Evolutionary conservation across 2,329 filamentous ascomycete genomes (phyloP).

Genomic region (Ceratocystis cubensis): DNA sequence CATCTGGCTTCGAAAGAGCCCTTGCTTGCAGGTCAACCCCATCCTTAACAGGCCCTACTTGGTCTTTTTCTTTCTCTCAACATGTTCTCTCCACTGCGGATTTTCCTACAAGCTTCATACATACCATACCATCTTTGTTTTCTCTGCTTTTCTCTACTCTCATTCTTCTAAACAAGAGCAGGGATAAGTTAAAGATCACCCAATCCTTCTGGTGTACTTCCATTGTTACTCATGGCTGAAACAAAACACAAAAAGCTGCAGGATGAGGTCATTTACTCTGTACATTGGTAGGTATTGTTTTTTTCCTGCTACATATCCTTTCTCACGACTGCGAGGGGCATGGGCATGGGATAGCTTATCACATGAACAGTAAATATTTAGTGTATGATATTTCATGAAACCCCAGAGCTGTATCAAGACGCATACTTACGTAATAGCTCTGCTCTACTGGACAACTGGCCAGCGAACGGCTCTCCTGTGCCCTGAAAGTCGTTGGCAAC

Average conservation of each 20-base stretch:
- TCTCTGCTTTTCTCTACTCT: neutral
- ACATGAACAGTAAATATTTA: no score
- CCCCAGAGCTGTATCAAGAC: no score
- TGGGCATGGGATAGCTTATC: no score
- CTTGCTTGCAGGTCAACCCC: neutral
- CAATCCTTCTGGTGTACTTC: neutral
- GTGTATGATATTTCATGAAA: no score
- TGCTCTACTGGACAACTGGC: no score
- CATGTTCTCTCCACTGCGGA: neutral
- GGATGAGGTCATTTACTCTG: neutral
- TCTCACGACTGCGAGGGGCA: no score
- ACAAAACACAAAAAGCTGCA: neutral
- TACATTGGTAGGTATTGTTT: no score
- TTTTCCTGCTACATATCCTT: no score
- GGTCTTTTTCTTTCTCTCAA: neutral
- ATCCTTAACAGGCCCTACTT: neutral
- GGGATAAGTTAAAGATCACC: neutral
- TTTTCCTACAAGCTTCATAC: neutral
- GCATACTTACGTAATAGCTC: no score
- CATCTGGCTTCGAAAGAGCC: neutral
- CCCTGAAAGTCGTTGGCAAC: no score
- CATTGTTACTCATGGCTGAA: neutral
- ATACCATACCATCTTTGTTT: neutral
- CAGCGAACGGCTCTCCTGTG: no score
- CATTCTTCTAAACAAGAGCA: neutral